Evolutionary conservation across 257 asterid genomes (phyloP), one percentile per base, ranked within the genome.

Genomic region (Solanum microdontum): DNA sequence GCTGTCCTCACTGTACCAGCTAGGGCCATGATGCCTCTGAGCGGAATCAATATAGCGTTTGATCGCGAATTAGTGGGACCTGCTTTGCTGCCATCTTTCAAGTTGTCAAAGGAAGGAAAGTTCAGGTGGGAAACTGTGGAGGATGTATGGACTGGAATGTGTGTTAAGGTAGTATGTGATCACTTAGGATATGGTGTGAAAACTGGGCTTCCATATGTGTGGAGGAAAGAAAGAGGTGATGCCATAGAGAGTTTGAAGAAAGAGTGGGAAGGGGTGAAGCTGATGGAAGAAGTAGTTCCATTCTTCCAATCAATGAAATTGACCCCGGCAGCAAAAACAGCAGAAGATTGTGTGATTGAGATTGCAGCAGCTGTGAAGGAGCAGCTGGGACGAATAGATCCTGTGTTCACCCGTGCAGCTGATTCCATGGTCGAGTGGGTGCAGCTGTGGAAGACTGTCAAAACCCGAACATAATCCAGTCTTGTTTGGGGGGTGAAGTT

Each of bases 181-280:
- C 99, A 96, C 86, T 83, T 96, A 88, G 90, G 91, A 80, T 89
- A 92, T 21, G 99, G 99, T 5, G 97, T 96, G 90, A 96, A 95
- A 88, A 96, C 92, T 77, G 99, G 99, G 89, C 90, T 95, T 51
- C 99, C 99, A 1, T 96, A 96, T 13, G 98, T 96, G 68, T 95
- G 97, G 98, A 94, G 99, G 88, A 92, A 94, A 66, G 98, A 96
- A 62, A 91, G 98, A 86, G 98, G 99, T 2, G 75, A 90, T 73
- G 95, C 97, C 1, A 73, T 95, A 2, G 98, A 94, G 90, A 95
- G 99, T 75, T 91, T 96, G 94, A 96, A 94, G 93, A 96, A 96
- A 87, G 99, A 96, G 88, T 96, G 99, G 99, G 97, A 94, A 85
- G 99, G 98, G n/a, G 99, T 96, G 32, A 94, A 94, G 94, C 94